Conservation (phyloP, 1,284 basidiomycete species). For the Marasmius fiardii region DNA sequence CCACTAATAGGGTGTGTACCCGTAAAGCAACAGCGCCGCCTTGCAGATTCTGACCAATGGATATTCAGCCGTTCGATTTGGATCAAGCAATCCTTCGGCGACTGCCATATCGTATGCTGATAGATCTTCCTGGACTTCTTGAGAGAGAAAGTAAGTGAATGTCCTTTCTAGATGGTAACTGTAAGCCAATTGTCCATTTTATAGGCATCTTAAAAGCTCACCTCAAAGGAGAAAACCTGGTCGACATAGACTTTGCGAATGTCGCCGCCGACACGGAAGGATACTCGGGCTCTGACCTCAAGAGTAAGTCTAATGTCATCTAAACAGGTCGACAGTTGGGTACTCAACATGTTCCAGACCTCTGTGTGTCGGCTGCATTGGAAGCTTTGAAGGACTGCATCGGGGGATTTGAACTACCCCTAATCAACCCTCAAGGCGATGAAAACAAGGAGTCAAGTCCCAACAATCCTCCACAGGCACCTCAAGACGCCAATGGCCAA, state of each 20-base stretch:
- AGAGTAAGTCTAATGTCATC: too few species aligned
- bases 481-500: neutral
- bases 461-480: neutral
- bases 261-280: too few species aligned
- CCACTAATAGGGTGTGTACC: slow-evolving; percentile 1
- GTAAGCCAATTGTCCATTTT: neutral
- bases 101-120: slow-evolving; percentile 2
- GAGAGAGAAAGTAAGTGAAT: neutral
- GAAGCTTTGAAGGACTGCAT: neutral
- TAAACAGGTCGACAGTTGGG: neutral
- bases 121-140: slow-evolving; percentile 1
- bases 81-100: slow-evolving; percentile 5
- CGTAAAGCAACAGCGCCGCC: too few species aligned
- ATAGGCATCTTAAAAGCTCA: neutral
- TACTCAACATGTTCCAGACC: neutral
- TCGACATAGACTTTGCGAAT: too few species aligned
- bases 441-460: too few species aligned
- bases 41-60: neutral
- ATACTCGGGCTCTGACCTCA: neutral
- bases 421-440: neutral
- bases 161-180: too few species aligned
- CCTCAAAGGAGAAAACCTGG: neutral
- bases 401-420: neutral
- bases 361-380: neutral
- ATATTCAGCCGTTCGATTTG: slow-evolving; percentile 3